Percentiles rank a stretch among this genome's conserved stretches.
Conservation (phyloP, 2,329 filamentous ascomycete genomes). For the Alternaria postmessia region DNA sequence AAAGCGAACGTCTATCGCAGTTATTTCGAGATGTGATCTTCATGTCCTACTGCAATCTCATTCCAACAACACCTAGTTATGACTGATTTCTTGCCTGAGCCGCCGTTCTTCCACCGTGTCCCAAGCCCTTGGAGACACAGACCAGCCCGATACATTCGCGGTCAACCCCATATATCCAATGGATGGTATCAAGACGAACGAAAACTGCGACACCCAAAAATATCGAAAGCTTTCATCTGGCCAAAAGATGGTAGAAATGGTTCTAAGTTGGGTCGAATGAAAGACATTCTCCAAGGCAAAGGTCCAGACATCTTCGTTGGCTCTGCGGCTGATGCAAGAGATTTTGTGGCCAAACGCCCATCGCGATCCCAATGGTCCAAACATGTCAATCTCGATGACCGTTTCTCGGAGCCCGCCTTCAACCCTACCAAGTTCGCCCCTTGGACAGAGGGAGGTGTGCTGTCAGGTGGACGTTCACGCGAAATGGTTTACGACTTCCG, state of each 20-base stretch:
- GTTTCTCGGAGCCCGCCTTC: conserved; percentile 22
- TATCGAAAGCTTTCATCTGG: conserved; percentile 55
- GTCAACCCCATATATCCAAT: conserved; percentile 1
- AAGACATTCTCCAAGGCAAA: conserved; percentile 52
- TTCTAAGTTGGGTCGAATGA: conserved; percentile 50
- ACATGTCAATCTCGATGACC: conserved; percentile 42
- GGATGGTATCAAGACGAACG: conserved; percentile 41
- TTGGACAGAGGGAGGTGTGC: conserved; percentile 23
- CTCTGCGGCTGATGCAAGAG: conserved; percentile 47
- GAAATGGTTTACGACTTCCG: conserved; percentile 48
- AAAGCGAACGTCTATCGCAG: background rate
- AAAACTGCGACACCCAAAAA: conserved; percentile 34
- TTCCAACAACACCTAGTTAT: background rate
- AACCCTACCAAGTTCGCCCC: conserved; percentile 23
- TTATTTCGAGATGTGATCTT: background rate
- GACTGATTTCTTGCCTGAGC: background rate
- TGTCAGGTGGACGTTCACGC: conserved; percentile 24
- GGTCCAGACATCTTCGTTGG: conserved; percentile 59
- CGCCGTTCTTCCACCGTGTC: conserved; percentile 6
- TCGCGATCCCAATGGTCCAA: conserved; percentile 48
- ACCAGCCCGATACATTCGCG: conserved; percentile 32
- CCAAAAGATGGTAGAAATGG: conserved; percentile 54
- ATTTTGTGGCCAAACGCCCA: conserved; percentile 51
- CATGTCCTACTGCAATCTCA: background rate
- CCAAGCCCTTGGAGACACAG: conserved; percentile 20